Base-by-base conservation (phyloP, 352 stramenopile genomes). In the Globisporangium cylindrosporum region DNA sequence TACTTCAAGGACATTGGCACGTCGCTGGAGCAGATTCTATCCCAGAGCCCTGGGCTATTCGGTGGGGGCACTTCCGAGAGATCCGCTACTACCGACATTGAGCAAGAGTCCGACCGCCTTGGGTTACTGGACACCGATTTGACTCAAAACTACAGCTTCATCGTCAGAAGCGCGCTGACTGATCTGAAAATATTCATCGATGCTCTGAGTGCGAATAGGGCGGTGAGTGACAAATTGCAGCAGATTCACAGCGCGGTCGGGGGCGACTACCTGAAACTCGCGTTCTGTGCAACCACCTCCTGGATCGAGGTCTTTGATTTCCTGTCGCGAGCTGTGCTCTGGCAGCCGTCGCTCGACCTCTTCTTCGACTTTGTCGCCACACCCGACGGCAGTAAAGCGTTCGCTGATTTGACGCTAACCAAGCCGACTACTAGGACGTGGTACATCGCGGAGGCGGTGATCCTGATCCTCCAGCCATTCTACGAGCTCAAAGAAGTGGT, bases 401-500 rank as follows among this genome's bases (percentile, higher is more conserved):
- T 72, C 15, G 48, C 43, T 24, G 27, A 27, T 9, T 10, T 58
- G 22, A 34, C 43, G 29, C 6, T 70, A n/a, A 22, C 24, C 12
- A 62, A 72, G 59, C 73, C 68, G 2, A 66, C 61, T 9, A 18
- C 55, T 5, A 63, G 56, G 9, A 67, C 64, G 61, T 81, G 73
- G 74, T 76, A 73, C 57, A 66, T 89, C 15, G 66, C 72, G 0
- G 81, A 89, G 65, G 79, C 68, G 14, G 56, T 84, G 9, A 24
- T 84, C 9, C 41, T 81, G 25, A 41, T 89, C 15, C 73, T 82
- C 27, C 73, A 68, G 12, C 75, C 79, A 4, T 72, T 89, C 7
- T 59, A 77, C 43, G 81, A 89, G 61, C 68, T 88, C 9, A 60
- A 73, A 18, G 67, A 77, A 49, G 76, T 89, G 14, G 63, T 81